These are phyloP conservation scores for Cryptosporidium meleagridis DNA, from an alignment of 169 alveolate species.

Conservation along the genomic window DNA sequence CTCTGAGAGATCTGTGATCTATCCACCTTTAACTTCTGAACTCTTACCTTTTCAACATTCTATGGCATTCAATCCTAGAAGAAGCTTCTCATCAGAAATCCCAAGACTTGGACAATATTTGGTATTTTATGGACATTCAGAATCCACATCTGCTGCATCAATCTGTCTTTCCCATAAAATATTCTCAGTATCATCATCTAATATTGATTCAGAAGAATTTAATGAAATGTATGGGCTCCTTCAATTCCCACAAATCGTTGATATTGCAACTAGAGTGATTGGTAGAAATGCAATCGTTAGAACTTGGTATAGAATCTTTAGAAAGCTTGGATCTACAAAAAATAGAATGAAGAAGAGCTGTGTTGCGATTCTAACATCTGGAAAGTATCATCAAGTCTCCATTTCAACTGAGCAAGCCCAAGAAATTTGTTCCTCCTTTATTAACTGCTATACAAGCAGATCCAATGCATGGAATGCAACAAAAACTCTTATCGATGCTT, in stretches of 20 bases:
- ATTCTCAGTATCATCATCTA: background rate
- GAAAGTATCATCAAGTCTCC: conserved; percentile 50
- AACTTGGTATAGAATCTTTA: conserved; percentile 23
- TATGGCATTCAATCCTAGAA: conserved; percentile 55
- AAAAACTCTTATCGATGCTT: conserved; percentile 15
- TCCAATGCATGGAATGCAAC: conserved; percentile 39
- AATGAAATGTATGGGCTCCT: conserved; percentile 49
- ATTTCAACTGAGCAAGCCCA: conserved; percentile 33
- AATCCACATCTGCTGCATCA: conserved; percentile 71
- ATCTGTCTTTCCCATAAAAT: conserved; percentile 40
- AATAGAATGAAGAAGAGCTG: conserved; percentile 48
- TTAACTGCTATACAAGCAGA: conserved; percentile 46
- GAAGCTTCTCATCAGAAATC: conserved; percentile 8
- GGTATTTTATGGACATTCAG: conserved; percentile 58
- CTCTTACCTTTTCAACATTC: conserved; percentile 51
- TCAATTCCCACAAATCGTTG: conserved; percentile 58
- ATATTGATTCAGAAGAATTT: conserved; percentile 12
- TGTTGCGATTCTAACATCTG: conserved; percentile 46
- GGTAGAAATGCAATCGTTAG: conserved; percentile 51
- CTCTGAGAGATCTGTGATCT: conserved; percentile 57
- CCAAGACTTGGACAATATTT: conserved; percentile 56
- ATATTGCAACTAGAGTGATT: conserved; percentile 29
- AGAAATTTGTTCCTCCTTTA: conserved; percentile 42
- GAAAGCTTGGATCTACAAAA: conserved; percentile 19
- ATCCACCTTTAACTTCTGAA: conserved; percentile 33